Base-by-base conservation (phyloP, 176 grass and related monocot genomes). In the Oryza australiensis region DNA sequence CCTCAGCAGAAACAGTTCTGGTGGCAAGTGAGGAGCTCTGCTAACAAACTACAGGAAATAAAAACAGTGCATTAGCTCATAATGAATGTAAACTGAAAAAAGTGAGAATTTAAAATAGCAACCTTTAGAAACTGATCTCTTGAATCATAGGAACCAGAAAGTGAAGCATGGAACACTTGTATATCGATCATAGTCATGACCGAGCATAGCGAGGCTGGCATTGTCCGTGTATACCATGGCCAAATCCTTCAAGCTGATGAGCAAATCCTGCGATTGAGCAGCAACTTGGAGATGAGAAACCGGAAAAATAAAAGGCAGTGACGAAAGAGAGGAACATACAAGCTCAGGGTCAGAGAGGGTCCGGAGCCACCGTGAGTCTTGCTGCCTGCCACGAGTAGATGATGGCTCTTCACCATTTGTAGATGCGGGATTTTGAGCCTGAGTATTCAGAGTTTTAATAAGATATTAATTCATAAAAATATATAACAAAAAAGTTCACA, bases 101-200 rank as follows among this genome's bases (percentile, higher is more conserved):
- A 62, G 60, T 32, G 40, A 60, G 41, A 22, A 83, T 16, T 55
- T n/a, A 86, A 68, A 35, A 72, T 35, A 69, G 59, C 23, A 87
- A 83, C 94, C 94, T 94, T 97, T 41, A 97, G 77, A 83, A 97
- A 94, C 35, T 92, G 95, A 76, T 94, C 90, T 74, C 90, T 94
- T 81, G 90, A 76, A 92, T 82, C 79, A 87, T 91, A 92, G 4
- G 75, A 74, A 11, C 67, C 65, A 68, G 85, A 94, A 84, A 97
- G 88, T 51, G 85, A 87, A 89, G 72, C 41, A 80, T 94, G 95
- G 82, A 94, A 97, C 33, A 83, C 35, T 11, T 78, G 86, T 66
- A 97, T 83, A 90, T 90, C 89, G 48, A 69, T 97, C 74, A 64
- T 94, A 91, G 9, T 65, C 87, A 12, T 83, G 16, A 53, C 8